These are phyloP conservation scores for Paspalum notatum DNA, from an alignment of 176 grass and related monocot genomes.

Conservation along the genomic window DNA sequence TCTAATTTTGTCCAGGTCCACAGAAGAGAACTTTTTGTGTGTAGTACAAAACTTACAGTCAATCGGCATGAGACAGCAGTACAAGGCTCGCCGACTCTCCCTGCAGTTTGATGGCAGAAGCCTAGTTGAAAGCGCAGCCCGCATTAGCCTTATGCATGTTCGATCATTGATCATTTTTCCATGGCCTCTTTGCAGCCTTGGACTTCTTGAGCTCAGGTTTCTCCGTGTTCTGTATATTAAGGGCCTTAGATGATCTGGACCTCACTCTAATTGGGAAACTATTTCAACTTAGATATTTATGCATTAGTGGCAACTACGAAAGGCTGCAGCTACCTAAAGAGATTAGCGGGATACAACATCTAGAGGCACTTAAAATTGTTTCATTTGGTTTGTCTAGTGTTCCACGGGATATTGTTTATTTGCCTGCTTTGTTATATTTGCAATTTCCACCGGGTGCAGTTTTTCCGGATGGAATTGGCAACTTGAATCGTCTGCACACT, in stretches of 20 bases:
- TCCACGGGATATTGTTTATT: not conserved
- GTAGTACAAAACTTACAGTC: not conserved
- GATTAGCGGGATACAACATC: not conserved
- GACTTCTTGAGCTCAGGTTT: not conserved
- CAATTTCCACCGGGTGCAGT: not conserved
- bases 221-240: not conserved
- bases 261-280: not conserved
- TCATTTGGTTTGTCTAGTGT: not conserved
- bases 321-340: not conserved
- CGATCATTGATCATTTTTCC: not conserved
- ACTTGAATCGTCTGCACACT: not conserved
- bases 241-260: not conserved
- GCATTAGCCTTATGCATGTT: not conserved
- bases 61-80: not conserved
- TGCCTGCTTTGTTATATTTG: not conserved
- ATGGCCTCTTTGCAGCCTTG: not conserved
- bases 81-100: not conserved
- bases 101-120: not conserved
- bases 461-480: constrained; percentile 1
- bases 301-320: not conserved
- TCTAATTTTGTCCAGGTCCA: not conserved
- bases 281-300: constrained; percentile 2
- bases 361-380: not conserved
- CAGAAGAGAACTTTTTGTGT: not conserved
- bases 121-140: not conserved